A percentile compares a stretch with the other conserved stretches of the same genome.
Conservation (phyloP, 768 basidiomycete genomes). For the Pholiota microspora region DNA sequence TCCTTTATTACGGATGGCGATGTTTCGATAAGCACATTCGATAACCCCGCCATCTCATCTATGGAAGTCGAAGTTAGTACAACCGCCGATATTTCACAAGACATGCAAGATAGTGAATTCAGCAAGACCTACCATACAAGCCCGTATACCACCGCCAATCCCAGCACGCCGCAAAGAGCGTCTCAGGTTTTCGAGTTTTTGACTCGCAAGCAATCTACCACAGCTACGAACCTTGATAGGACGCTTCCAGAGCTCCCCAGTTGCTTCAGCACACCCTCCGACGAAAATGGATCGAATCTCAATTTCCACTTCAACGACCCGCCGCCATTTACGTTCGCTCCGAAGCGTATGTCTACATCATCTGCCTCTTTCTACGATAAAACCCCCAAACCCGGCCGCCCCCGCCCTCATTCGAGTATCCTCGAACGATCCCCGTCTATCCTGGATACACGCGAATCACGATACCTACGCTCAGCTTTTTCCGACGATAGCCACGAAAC, state of each 20-base stretch:
- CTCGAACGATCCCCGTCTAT: conserved; percentile 14
- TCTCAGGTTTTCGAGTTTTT: conserved; percentile 77
- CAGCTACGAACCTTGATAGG: conserved; percentile 31
- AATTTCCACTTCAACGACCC: conserved; percentile 31
- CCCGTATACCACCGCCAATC: conserved; percentile 34
- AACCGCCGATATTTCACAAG: conserved; percentile 37
- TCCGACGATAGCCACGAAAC: conserved; percentile 23
- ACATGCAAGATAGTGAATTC: conserved; percentile 23
- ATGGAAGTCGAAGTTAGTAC: conserved; percentile 73
- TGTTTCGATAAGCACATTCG: conserved; percentile 36
- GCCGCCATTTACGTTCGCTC: conserved; percentile 12
- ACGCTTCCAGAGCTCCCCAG: conserved; percentile 38
- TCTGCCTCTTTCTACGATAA: conserved; percentile 14
- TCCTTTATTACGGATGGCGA: conserved; percentile 48
- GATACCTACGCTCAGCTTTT: conserved; percentile 18
- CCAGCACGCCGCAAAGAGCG: conserved; percentile 61
- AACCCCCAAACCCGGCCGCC: conserved; percentile 11
- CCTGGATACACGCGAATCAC: background rate
- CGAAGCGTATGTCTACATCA: conserved; percentile 18
- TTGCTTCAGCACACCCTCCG: conserved; percentile 40
- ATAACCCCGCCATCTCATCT: conserved; percentile 62
- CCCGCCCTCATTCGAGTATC: conserved; percentile 10
- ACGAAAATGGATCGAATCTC: conserved; percentile 20
- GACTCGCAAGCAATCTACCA: conserved; percentile 39
- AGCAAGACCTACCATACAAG: conserved; percentile 18